Evolutionary conservation across 208 protist species (phyloP).

Genomic region (Acanthamoeba culbertsoni): DNA sequence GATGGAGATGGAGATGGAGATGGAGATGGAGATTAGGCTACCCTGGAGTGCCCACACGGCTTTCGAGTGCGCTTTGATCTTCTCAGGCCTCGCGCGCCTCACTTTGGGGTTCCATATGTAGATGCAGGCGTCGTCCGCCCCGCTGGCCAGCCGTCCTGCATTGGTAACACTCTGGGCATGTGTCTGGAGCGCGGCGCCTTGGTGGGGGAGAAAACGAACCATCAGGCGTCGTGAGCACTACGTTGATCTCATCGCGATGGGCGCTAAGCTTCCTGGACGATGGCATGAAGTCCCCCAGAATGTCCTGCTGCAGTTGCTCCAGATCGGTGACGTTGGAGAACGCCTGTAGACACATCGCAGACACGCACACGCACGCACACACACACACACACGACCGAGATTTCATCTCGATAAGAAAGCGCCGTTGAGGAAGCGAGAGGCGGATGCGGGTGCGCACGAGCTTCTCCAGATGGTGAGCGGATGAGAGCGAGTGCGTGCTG

Average conservation of each 20-base stretch:
- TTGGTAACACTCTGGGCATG: neutral
- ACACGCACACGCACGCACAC: too few relatives aligned
- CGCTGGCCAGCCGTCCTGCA: neutral
- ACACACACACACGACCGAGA: too few relatives aligned
- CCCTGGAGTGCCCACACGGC: neutral
- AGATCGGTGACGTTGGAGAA: neutral
- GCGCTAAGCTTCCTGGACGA: neutral
- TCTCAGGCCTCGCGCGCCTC: neutral
- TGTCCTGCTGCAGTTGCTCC: slow-evolving; percentile 19
- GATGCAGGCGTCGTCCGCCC: neutral
- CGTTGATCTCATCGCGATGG: neutral
- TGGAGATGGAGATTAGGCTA: too few relatives aligned
- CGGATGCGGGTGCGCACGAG: neutral
- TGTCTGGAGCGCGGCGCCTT: neutral
- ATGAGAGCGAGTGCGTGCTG: neutral
- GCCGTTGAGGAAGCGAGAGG: too few relatives aligned
- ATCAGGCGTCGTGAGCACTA: neutral
- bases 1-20: too few relatives aligned
- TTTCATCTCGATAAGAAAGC: too few relatives aligned
- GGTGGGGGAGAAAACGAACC: neutral
- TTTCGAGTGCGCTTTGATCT: neutral
- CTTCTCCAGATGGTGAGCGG: neutral
- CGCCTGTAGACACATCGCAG: too few relatives aligned
- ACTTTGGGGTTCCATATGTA: neutral
- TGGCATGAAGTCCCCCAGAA: neutral